Evolutionary conservation across 1,284 basidiomycete genomes (phyloP), one percentile per base, ranked within the genome.

Genomic region (Trichosporon coremiiforme): DNA sequence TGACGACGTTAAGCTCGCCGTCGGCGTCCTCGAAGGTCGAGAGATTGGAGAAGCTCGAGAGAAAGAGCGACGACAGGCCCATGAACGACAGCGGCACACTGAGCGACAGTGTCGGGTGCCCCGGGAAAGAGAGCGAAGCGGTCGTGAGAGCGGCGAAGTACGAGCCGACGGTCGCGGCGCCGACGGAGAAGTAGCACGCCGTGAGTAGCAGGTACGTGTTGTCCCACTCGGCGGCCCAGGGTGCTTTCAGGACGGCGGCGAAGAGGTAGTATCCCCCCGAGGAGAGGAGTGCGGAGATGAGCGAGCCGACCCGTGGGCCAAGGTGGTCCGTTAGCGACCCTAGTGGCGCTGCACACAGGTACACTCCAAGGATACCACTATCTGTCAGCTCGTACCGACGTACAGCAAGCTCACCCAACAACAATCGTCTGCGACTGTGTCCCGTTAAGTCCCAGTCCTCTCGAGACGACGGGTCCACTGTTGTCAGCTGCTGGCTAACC

Each of bases 101-200:
- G 55, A 84, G 80, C 4, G 83, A 79, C 9, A 83, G 68, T 0
- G 83, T 84, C 2, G 82, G 83, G 66, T 81, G 75, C 10, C 72
- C 69, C 2, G 83, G 83, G 73, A 84, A 84, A 13, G 80, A 82
- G 10, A 84, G 73, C 0, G 82, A 79, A 1, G 83, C 77, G 45
- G 79, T 80, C 9, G 81, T 82, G 53, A 84, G 71, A 29, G 77
- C 78, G 5, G 83, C 79, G 72, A 84, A 84, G 74, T 84, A 84
- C 9, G 79, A 78, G 15, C 81, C 81, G 55, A 84, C 82, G 0
- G 80, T 80, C 0, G 82, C 81, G 1, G 78, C 78, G 20, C 83
- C 83, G 33, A 83, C 77, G 33, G 78, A 70, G 68, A 82, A 82
- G 74, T 77, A 84, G 12, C 78, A 75, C 8, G 76, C 71, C 8